Percentiles rank a stretch among this genome's conserved stretches.
Evolutionary conservation across 2,329 filamentous ascomycete species (phyloP).

Genomic region (Fusarium sp.): DNA sequence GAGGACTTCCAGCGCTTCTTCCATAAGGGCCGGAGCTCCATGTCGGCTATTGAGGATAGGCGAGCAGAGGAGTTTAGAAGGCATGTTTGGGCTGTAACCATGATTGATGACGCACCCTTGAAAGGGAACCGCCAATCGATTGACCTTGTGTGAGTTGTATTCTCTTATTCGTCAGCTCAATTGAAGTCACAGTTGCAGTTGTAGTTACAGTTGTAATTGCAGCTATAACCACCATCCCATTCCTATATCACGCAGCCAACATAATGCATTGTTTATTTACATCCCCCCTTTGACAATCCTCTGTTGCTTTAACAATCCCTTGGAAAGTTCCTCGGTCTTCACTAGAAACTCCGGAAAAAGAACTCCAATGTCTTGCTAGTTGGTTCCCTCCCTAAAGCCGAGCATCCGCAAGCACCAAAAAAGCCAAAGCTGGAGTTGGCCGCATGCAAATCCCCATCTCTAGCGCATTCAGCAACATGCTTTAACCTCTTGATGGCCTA

Average conservation of each 20-base stretch:
- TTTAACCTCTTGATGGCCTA: conserved; percentile 33
- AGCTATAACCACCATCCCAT: conserved; percentile 14
- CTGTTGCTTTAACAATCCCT: not conserved
- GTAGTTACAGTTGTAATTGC: not conserved
- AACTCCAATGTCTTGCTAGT: not conserved
- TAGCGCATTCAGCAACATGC: conserved; percentile 18
- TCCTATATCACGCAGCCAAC: conserved; percentile 4
- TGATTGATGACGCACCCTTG: conserved; percentile 47
- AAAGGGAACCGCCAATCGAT: conserved; percentile 39
- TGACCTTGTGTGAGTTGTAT: conserved; percentile 42
- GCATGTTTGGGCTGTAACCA: conserved; percentile 48
- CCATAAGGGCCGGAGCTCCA: conserved; percentile 47
- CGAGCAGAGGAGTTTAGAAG: conserved; percentile 47
- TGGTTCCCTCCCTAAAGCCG: not conserved
- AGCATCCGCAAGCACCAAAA: not conserved
- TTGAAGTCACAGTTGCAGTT: not conserved
- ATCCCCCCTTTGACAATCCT: not conserved
- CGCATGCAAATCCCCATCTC: conserved; percentile 20
- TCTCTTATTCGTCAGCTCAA: conserved; percentile 14
- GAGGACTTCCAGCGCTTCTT: conserved; percentile 48
- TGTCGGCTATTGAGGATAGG: conserved; percentile 48
- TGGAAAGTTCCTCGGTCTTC: not conserved
- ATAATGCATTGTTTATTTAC: conserved; percentile 9
- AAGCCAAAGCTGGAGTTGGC: conserved; percentile 10
- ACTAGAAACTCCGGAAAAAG: not conserved